A percentile compares a stretch with the other conserved stretches of the same genome.
Conservation (phyloP, 257 asterid species). For the Nicotiana knightiana region DNA sequence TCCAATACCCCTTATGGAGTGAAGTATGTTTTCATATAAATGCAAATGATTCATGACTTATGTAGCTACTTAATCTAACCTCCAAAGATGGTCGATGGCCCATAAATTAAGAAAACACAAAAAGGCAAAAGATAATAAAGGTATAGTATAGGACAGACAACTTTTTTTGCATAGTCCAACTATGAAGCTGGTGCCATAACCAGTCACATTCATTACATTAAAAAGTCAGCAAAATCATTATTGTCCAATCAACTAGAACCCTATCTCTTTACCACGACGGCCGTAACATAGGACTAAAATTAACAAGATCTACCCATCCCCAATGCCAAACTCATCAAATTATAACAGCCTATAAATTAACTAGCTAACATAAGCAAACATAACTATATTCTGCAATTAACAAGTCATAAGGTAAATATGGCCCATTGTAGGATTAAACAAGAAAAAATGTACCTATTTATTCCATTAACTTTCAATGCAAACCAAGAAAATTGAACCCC, state of each 20-base stretch:
- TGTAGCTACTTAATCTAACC: not conserved
- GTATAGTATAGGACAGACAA: not conserved
- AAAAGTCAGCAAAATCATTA: not conserved
- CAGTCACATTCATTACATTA: not conserved
- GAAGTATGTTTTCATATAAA: not conserved
- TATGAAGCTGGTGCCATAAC: not conserved
- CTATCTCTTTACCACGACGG: not conserved
- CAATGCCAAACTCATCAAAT: not conserved
- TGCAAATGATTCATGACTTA: not conserved
- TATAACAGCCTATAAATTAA: not conserved
- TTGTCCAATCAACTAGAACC: not conserved
- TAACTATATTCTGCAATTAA: not conserved
- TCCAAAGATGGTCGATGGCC: not conserved
- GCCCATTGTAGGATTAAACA: not conserved
- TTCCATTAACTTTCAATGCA: not conserved
- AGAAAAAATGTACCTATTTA: not conserved
- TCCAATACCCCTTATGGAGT: not conserved
- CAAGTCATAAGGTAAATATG: not conserved
- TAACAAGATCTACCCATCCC: not conserved
- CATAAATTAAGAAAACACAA: not conserved
- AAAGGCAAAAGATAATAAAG: not conserved
- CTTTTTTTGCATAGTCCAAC: not conserved
- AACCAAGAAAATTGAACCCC: not conserved
- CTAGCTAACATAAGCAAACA: no score
- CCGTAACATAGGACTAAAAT: not conserved